Conservation (phyloP, 768 basidiomycete genomes). For the Gloeophyllum trabeum region DNA sequence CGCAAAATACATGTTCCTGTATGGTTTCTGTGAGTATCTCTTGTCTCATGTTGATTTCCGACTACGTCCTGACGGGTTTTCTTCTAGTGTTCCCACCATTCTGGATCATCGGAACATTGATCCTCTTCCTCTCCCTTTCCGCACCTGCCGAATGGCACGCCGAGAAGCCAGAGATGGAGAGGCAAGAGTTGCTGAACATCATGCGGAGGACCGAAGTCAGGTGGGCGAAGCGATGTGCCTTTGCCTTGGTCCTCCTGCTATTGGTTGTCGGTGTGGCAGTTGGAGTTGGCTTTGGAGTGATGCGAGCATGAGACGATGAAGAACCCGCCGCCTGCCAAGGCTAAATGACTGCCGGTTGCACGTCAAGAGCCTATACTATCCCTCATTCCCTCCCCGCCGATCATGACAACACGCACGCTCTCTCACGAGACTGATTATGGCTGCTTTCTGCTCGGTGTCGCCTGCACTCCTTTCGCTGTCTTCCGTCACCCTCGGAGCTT, state of each 20-base stretch:
- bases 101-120: conserved; percentile 30
- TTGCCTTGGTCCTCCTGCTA: conserved; percentile 12
- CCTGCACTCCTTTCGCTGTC: background rate
- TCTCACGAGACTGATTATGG: background rate
- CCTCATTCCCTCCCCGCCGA: background rate
- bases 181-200: conserved; percentile 16
- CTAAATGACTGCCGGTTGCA: too few species aligned
- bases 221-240: conserved; percentile 30
- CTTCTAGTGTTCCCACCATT: conserved; percentile 34
- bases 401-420: background rate
- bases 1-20: conserved; percentile 36
- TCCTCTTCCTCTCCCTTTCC: conserved; percentile 28
- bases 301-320: background rate
- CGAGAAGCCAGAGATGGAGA: conserved; percentile 25
- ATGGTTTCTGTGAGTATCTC: conserved; percentile 33
- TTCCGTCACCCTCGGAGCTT: too few species aligned
- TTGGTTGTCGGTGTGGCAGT: conserved; percentile 8
- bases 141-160: conserved; percentile 23
- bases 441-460: background rate
- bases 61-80: conserved; percentile 1
- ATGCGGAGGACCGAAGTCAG: conserved; percentile 26
- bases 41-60: background rate
- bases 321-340: background rate
- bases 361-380: background rate
- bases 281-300: background rate